Percentiles rank a stretch among this genome's conserved stretches.
Evolutionary conservation across 1,284 basidiomycete genomes (phyloP).

Genomic region (Paramarasmius palmivorus): DNA sequence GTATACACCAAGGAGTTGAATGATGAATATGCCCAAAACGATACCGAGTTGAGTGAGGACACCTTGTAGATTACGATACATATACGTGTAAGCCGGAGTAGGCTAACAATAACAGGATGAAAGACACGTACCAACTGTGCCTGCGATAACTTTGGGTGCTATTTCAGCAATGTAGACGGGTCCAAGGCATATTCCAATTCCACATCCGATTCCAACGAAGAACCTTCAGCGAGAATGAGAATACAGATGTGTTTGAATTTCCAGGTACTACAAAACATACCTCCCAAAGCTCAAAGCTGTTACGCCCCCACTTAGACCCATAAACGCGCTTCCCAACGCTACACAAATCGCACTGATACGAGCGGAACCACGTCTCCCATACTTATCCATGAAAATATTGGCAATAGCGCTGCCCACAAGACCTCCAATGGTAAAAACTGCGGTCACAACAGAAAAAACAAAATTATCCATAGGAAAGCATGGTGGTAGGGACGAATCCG

Average conservation of each 20-base stretch:
- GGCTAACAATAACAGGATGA: constrained; percentile 14
- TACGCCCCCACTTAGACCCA: constrained; percentile 65
- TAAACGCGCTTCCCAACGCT: constrained; percentile 60
- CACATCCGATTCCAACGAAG: constrained; percentile 78
- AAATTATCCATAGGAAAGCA: constrained; percentile 81
- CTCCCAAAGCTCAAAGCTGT: constrained; percentile 64
- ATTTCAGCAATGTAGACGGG: constrained; percentile 87
- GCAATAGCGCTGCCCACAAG: constrained; percentile 75
- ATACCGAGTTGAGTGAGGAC: constrained; percentile 89
- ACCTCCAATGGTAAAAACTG: constrained; percentile 88
- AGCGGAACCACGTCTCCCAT: constrained; percentile 68
- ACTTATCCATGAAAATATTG: constrained; percentile 68
- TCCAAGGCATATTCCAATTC: constrained; percentile 83
- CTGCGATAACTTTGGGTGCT: constrained; percentile 70
- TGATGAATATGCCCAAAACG: constrained; percentile 80
- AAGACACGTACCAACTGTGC: constrained; percentile 60
- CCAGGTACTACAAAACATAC: constrained; percentile 35
- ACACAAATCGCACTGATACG: constrained; percentile 60
- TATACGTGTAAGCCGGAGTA: background rate
- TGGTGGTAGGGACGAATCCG: constrained; percentile 43
- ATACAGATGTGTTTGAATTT: constrained; percentile 3
- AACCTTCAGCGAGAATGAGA: constrained; percentile 45
- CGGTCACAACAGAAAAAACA: constrained; percentile 79
- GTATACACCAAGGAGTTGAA: constrained; percentile 67
- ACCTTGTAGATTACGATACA: too few species aligned